These are phyloP conservation scores for Letharia columbiana DNA, from an alignment of 495 filamentous ascomycete species.

Conservation along the genomic window DNA sequence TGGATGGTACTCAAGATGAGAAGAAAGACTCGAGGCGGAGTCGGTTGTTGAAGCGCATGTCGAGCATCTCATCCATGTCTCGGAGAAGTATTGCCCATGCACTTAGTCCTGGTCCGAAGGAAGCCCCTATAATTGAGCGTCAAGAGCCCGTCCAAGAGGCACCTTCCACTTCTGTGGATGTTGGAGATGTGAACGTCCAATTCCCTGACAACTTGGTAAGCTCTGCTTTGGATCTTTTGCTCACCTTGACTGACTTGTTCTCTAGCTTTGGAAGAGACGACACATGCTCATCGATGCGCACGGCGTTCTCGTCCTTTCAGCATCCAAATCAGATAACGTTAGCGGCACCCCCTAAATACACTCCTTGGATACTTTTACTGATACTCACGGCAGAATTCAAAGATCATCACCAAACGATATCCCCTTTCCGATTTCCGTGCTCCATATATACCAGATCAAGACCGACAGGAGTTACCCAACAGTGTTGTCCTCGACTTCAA, in stretches of 20 bases:
- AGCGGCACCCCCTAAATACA: background rate
- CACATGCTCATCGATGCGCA: conserved; percentile 68
- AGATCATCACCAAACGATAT: conserved; percentile 60
- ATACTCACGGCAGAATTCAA: conserved; percentile 37
- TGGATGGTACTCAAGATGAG: conserved; percentile 38
- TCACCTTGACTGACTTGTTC: background rate
- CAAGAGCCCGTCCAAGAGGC: conserved; percentile 27
- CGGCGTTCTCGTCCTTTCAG: conserved; percentile 66
- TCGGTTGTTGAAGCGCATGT: conserved; percentile 74
- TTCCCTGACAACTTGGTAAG: conserved; percentile 74
- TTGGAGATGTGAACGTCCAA: conserved; percentile 88
- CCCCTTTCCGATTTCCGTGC: conserved; percentile 71
- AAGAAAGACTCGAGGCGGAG: conserved; percentile 61
- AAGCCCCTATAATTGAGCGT: conserved; percentile 38
- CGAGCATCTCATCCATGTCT: conserved; percentile 50
- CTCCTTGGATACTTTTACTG: conserved; percentile 16
- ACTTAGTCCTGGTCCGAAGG: conserved; percentile 48
- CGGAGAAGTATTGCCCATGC: conserved; percentile 52
- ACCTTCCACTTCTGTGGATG: conserved; percentile 43
- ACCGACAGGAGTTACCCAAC: conserved; percentile 79
- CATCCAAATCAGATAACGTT: conserved; percentile 37
- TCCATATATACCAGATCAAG: conserved; percentile 76
- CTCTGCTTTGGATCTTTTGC: background rate
- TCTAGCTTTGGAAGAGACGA: conserved; percentile 75
- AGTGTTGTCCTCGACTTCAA: conserved; percentile 73